Evolutionary conservation across 1,139 yeast species (phyloP).

Genomic region (Debaryomyces singareniensis): DNA sequence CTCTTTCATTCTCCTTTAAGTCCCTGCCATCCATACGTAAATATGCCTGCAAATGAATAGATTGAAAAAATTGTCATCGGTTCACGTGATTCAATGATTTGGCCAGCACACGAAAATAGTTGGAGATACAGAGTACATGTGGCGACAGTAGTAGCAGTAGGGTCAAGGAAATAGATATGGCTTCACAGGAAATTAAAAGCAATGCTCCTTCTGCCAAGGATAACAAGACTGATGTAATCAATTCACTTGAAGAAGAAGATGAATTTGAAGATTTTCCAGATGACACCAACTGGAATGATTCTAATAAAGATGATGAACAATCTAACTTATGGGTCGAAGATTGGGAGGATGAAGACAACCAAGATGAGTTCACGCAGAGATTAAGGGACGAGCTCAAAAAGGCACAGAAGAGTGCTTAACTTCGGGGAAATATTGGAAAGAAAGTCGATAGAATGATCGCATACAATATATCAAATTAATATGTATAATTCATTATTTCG

Average conservation of each 20-base stretch:
- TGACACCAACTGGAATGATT: slow-evolving; percentile 49
- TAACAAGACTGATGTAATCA: slow-evolving; percentile 35
- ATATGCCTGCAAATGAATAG: not conserved
- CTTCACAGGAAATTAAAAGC: slow-evolving; percentile 1
- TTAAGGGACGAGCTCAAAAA: slow-evolving; percentile 47
- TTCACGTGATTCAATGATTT: too few relatives aligned
- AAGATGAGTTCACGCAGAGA: slow-evolving; percentile 72
- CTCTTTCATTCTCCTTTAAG: slow-evolving; percentile 48
- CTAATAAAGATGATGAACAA: slow-evolving; percentile 37
- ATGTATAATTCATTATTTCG: slow-evolving; percentile 1
- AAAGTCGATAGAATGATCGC: too few relatives aligned
- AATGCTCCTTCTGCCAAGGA: slow-evolving; percentile 9
- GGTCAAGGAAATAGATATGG: slow-evolving; percentile 1
- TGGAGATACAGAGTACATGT: not conserved
- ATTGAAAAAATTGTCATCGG: not conserved
- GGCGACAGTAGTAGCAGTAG: not conserved
- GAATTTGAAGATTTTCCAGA: slow-evolving; percentile 94
- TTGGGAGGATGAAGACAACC: slow-evolving; percentile 92
- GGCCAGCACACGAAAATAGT: too few relatives aligned
- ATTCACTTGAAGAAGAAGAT: slow-evolving; percentile 83
- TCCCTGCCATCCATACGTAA: not conserved
- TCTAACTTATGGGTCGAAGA: slow-evolving; percentile 81
- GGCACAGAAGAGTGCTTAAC: slow-evolving; percentile 9
- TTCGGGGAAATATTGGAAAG: too few relatives aligned
- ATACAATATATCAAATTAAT: slow-evolving; percentile 1